A percentile compares a stretch with the other conserved stretches of the same genome.
Conservation (phyloP, 2,329 filamentous ascomycete genomes). For the Fusarium sororula region DNA sequence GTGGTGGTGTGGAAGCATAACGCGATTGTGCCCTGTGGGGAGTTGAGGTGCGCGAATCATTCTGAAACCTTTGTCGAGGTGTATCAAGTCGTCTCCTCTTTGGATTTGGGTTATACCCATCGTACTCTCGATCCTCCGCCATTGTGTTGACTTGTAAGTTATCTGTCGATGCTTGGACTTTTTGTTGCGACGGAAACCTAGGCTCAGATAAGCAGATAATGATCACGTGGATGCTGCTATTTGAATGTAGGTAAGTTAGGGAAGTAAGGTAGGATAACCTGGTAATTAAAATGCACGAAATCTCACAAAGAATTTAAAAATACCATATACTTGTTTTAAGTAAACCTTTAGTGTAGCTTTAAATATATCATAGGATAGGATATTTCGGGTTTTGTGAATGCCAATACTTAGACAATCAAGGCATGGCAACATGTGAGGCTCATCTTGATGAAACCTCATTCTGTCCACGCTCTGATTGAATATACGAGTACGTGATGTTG, state of each 20-base stretch:
- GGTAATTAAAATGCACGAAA: background rate
- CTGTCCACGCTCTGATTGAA: background rate
- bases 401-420: background rate
- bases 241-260: background rate
- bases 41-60: constrained; percentile 48
- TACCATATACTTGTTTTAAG: background rate
- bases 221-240: background rate
- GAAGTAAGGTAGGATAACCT: background rate
- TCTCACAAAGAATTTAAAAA: background rate
- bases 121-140: constrained; percentile 50
- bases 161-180: background rate
- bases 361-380: background rate
- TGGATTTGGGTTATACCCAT: constrained; percentile 52
- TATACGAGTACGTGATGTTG: background rate
- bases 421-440: background rate
- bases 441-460: background rate
- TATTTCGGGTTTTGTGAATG: background rate
- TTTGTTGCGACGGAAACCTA: background rate
- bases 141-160: constrained; percentile 36
- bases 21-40: constrained; percentile 46
- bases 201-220: constrained; percentile 1
- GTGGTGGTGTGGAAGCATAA: constrained; percentile 53
- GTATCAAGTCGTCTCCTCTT: constrained; percentile 51
- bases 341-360: background rate
- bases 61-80: constrained; percentile 43